phyloP scores from a whole-genome alignment of 352 stramenopile species.

The Phytopythium montanum region DNA sequence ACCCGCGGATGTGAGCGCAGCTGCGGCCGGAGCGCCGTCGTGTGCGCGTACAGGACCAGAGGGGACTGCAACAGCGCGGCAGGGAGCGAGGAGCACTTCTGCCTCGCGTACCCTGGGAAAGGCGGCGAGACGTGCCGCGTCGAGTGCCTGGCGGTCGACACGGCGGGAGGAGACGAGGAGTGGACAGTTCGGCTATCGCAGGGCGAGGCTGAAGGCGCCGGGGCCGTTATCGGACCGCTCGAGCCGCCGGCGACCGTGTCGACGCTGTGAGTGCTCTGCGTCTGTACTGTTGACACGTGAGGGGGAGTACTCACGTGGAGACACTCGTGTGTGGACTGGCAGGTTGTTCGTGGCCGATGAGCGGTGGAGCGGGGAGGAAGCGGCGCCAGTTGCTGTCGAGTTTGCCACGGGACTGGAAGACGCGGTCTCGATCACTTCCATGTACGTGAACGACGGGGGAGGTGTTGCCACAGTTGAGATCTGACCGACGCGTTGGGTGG shows the following conservation, averaged over 20 bases:
- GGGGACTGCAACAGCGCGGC: neutral
- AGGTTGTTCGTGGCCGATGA: neutral
- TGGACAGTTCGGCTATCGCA: neutral
- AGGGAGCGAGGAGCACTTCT: neutral
- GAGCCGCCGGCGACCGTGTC: neutral
- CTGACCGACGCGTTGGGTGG: constrained; percentile 9
- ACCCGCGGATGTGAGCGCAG: neutral
- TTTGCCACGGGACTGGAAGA: neutral
- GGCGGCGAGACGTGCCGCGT: neutral
- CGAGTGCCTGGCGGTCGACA: constrained; percentile 5
- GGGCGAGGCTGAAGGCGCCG: neutral
- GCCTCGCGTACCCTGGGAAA: neutral
- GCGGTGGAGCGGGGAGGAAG: neutral
- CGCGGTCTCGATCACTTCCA: neutral
- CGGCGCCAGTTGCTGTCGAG: neutral
- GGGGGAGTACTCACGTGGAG: neutral
- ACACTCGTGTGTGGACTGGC: neutral
- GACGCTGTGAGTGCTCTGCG: neutral
- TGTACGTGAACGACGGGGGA: neutral
- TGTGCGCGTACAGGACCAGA: neutral
- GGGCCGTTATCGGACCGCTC: neutral
- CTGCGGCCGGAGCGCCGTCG: neutral
- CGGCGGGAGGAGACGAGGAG: neutral
- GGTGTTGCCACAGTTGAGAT: neutral
- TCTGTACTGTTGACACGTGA: neutral